Conservation (phyloP, 2,329 filamentous ascomycete genomes). For the Onygenales sp. region DNA sequence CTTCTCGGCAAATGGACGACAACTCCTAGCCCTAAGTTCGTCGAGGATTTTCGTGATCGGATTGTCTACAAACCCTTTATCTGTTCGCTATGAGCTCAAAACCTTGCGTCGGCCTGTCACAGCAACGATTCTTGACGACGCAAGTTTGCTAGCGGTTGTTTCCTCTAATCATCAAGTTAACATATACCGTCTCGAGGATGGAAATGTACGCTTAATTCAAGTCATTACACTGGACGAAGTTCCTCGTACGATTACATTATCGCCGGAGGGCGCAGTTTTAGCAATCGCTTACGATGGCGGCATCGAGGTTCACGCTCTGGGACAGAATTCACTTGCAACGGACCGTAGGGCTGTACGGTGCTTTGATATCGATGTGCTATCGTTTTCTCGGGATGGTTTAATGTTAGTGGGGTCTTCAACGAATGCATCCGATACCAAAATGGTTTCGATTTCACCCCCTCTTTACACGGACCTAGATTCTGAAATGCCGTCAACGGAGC, state of each 20-base stretch:
- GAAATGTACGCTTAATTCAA: slow-evolving; percentile 60
- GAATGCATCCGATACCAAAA: slow-evolving; percentile 54
- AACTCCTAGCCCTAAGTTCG: slow-evolving; percentile 73
- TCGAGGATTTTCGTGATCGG: slow-evolving; percentile 75
- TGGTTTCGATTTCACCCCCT: slow-evolving; percentile 68
- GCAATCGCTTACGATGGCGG: slow-evolving; percentile 78
- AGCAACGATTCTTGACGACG: slow-evolving; percentile 71
- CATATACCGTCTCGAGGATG: slow-evolving; percentile 61
- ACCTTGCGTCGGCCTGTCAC: slow-evolving; percentile 65
- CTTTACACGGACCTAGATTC: slow-evolving; percentile 56
- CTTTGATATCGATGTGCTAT: slow-evolving; percentile 61
- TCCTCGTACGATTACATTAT: slow-evolving; percentile 68
- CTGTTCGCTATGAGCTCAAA: slow-evolving; percentile 68
- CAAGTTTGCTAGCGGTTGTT: slow-evolving; percentile 64
- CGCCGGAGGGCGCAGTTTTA: slow-evolving; percentile 70
- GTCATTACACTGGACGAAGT: slow-evolving; percentile 69
- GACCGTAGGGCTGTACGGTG: slow-evolving; percentile 71
- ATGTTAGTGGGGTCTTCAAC: slow-evolving; percentile 69
- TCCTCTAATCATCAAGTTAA: slow-evolving; percentile 78
- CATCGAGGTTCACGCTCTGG: slow-evolving; percentile 77
- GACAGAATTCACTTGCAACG: slow-evolving; percentile 51
- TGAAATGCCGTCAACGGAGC: slow-evolving; percentile 45
- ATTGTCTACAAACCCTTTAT: slow-evolving; percentile 48
- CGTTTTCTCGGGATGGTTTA: slow-evolving; percentile 68
- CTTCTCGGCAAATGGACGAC: slow-evolving; percentile 64